Percentiles rank a stretch among this genome's conserved stretches.
Evolutionary conservation across 495 filamentous ascomycete genomes (phyloP).

Genomic region (Penicillium verhagenii): DNA sequence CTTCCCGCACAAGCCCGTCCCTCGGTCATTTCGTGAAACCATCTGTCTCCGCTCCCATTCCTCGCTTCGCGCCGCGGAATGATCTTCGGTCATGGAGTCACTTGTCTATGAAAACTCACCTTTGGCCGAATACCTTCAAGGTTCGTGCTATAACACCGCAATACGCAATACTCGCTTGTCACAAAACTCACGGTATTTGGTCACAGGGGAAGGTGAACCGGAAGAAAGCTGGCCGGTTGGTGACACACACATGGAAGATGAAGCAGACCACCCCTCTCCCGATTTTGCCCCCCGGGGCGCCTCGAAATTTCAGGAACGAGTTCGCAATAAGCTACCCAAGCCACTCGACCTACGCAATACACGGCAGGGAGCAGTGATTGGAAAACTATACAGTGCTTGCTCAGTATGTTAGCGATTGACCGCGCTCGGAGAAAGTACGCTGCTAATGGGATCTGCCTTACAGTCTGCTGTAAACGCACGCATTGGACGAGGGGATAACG

Average conservation of each 20-base stretch:
- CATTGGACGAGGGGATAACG: constrained; percentile 78
- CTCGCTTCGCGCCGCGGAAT: constrained; percentile 31
- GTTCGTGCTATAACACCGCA: constrained; percentile 45
- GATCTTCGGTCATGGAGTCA: constrained; percentile 72
- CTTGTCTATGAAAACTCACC: constrained; percentile 88
- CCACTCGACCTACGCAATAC: constrained; percentile 58
- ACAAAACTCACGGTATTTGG: constrained; percentile 5
- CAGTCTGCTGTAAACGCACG: constrained; percentile 63
- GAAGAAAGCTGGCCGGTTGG: constrained; percentile 44
- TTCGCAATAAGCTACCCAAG: constrained; percentile 63
- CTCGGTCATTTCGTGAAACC: constrained; percentile 3
- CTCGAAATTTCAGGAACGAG: constrained; percentile 63
- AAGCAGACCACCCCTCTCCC: constrained; percentile 32
- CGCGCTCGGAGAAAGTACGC: neutral
- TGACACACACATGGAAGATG: constrained; percentile 40
- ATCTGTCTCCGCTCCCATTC: constrained; percentile 18
- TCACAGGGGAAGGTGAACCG: constrained; percentile 48
- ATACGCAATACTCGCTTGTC: neutral
- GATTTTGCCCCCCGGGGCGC: constrained; percentile 76
- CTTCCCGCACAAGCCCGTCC: constrained; percentile 2
- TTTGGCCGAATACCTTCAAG: constrained; percentile 90
- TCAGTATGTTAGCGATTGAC: constrained; percentile 46
- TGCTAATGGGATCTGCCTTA: constrained; percentile 5
- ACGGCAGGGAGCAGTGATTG: constrained; percentile 45
- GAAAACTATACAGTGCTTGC: constrained; percentile 55